Base-by-base conservation (phyloP, 495 filamentous ascomycete genomes). In the Daldinia grandis region DNA sequence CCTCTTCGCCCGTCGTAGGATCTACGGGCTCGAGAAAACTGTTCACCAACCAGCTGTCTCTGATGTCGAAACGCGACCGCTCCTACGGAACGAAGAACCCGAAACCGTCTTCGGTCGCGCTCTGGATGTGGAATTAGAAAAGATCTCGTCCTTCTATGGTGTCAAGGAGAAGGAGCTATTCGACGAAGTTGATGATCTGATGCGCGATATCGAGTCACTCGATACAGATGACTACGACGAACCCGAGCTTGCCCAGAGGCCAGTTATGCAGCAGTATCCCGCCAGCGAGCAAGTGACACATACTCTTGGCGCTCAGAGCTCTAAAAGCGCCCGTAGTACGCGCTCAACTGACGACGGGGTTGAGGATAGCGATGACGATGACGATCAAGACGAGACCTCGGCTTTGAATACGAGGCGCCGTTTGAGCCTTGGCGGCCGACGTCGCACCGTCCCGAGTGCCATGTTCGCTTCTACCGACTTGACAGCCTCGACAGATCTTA, bases 21-120 rank as follows among this genome's bases (percentile, higher is more conserved):
- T 99, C 69, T 99, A 97, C 82, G 87, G 89, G 27, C 89, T 99
- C 67, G 95, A 99, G 80, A 95, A 97, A 83, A 86, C 81, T 69
- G 83, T 87, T 68, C 84, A 90, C 71, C 88, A 84, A 74, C 80
- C 79, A 69, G 78, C 73, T 10, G 64, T 76, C 9, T 76, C 82
- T 37, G 95, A 98, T 79, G 86, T 87, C 59, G 95, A 99, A 82
- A 89, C 89, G 14, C 91, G 93, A 12, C 95, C 95, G 3, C 85
- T 98, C 24, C 89, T 99, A 58, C 86, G 86, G 49, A 79, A 78
- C 40, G 80, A 86, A 56, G 89, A 97, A 70, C 88, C 93, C 31
- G 94, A 98, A 78, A 80, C 83, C 15, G 81, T 93, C 62, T 99
- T 98, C 73, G 83, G 83, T 55, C 88, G 89, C 60, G 90, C 93